Evolutionary conservation across 768 basidiomycete genomes (phyloP), one percentile per base, ranked within the genome.

Genomic region (Rhodotorula toruloides): DNA sequence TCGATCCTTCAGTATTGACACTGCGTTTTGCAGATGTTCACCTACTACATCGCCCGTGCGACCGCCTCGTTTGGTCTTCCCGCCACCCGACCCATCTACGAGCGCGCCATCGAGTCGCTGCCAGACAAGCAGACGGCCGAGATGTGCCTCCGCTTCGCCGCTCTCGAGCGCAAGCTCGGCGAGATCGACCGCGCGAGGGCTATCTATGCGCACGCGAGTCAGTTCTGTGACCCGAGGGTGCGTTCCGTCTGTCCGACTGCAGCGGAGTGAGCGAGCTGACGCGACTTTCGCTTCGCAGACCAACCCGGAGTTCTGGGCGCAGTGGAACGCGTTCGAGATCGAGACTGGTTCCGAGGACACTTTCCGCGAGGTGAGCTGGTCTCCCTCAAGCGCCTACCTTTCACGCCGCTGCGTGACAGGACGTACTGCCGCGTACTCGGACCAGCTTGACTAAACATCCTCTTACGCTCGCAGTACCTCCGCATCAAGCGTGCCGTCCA

Each of bases 341-440:
- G 96, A 98, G 77, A 96, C 92, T 4, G 96, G 96, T 3, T 94
- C 91, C 3, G 96, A 99, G 77, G 96, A 99, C 76, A 99, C 96
- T 0, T 99, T 99, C 86, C 68, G 81, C 54, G 81, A 81, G 74
- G 80, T 81, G 21, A 56, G 68, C 44, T 17, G 21, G n/a, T 36
- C 13, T 13, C n/a, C 29, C n/a, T 36, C 77, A n/a, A n/a, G n/a
- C n/a, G n/a, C n/a, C n/a, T n/a, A n/a, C n/a, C n/a, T 74, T 77
- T 48, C 61, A 64, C n/a, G 14, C 36, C 25, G 19, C 19, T 17
- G n/a, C 2, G 11, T 39, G 11, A 11, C 17, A n/a, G 9, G 37
- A 29, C 14, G 27, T 25, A 4, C 77, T 74, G 77, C 42, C 53
- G 64, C 11, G 8, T 3, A 9, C 40, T n/a, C 11, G 4, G 2